Evolutionary conservation across 2,329 filamentous ascomycete species (phyloP).

Genomic region (Aspergillus latus): DNA sequence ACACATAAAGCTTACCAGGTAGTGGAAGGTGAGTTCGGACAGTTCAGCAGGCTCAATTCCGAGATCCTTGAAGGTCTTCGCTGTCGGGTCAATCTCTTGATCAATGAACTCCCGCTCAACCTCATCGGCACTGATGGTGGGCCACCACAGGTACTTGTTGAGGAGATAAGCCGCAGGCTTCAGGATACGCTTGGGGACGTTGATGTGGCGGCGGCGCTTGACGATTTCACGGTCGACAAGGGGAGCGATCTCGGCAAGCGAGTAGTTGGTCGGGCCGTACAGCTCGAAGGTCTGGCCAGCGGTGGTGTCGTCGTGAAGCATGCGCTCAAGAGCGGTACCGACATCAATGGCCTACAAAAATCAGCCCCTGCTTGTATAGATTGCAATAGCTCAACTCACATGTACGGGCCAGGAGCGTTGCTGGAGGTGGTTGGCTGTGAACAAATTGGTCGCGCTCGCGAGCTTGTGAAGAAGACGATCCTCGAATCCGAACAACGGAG

Average conservation of each 20-base stretch:
- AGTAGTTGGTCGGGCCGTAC: slow-evolving; percentile 91
- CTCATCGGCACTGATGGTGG: slow-evolving; percentile 75
- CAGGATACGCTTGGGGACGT: slow-evolving; percentile 77
- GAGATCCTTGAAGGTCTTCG: slow-evolving; percentile 94
- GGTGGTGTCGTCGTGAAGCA: slow-evolving; percentile 88
- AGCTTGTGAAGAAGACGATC: slow-evolving; percentile 87
- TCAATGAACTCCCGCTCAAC: slow-evolving; percentile 91
- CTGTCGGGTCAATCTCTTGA: slow-evolving; percentile 82
- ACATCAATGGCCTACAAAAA: slow-evolving; percentile 75
- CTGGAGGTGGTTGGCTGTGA: slow-evolving; percentile 91
- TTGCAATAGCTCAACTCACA: slow-evolving; percentile 49
- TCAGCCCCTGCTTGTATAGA: slow-evolving; percentile 16
- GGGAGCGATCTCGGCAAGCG: slow-evolving; percentile 78
- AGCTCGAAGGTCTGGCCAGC: slow-evolving; percentile 91
- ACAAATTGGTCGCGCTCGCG: slow-evolving; percentile 73
- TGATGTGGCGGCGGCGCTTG: slow-evolving; percentile 86
- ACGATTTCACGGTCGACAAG: slow-evolving; percentile 90
- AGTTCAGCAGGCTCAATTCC: slow-evolving; percentile 87
- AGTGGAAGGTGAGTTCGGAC: slow-evolving; percentile 84
- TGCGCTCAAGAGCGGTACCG: slow-evolving; percentile 80
- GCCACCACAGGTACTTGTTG: slow-evolving; percentile 89
- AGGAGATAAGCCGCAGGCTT: slow-evolving; percentile 72
- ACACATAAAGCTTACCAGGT: slow-evolving; percentile 53
- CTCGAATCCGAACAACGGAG: slow-evolving; percentile 92
- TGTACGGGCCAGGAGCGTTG: slow-evolving; percentile 91